Percentiles rank a stretch among this genome's conserved stretches.
Conservation (phyloP, 192 early-diverging fungal genomes). For the Podochytrium sp. region DNA sequence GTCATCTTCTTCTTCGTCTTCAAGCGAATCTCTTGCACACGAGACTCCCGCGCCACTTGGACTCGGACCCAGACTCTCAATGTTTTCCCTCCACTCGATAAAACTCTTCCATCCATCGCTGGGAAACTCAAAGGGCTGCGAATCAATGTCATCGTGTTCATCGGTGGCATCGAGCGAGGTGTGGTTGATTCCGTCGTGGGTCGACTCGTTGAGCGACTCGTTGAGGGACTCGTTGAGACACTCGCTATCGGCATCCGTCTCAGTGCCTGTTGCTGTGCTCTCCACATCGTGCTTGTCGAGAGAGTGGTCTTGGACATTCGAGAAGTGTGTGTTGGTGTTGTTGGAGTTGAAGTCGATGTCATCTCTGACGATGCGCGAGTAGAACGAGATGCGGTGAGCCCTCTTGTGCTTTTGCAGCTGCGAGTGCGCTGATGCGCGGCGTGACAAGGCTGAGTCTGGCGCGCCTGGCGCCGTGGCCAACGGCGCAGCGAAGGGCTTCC, state of each 20-base stretch:
- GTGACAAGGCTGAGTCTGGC: no score
- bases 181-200: no score
- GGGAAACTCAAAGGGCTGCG: background rate
- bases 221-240: background rate
- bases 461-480: no score
- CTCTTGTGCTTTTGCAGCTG: no score
- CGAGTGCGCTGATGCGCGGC: no score
- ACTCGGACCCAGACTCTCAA: background rate
- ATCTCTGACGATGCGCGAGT: slow-evolving; percentile 1
- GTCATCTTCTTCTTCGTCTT: slow-evolving; percentile 1
- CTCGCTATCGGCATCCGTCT: background rate
- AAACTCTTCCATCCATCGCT: slow-evolving; percentile 28
- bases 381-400: slow-evolving; percentile 22
- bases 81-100: slow-evolving; percentile 20
- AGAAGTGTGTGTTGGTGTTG: no score
- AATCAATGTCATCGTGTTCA: background rate
- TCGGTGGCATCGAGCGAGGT: background rate
- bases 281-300: background rate
- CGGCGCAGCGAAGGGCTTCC: no score
- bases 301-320: no score
- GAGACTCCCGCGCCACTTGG: background rate
- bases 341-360: no score
- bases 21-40: background rate
- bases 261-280: slow-evolving; percentile 2
- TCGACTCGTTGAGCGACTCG: no score